Evolutionary conservation across 306 rosid genomes (phyloP).

Genomic region (Hylodesmum podocarpum): DNA sequence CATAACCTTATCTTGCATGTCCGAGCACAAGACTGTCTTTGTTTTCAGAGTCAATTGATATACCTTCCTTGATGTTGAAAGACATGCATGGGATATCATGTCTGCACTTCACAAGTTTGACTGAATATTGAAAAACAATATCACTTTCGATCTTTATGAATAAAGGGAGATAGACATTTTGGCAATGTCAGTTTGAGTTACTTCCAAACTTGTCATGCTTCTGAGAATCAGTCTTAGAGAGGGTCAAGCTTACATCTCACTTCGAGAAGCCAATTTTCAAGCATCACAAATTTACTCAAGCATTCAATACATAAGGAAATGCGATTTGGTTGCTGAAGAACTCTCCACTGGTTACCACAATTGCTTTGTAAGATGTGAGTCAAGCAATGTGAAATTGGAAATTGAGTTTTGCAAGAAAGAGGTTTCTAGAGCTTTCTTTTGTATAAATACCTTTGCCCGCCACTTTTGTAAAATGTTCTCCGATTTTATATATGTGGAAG

Average conservation of each 20-base stretch:
- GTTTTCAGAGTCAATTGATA: not conserved
- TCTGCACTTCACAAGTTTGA: not conserved
- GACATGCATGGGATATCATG: not conserved
- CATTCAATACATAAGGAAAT: not conserved
- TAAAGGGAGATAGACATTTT: not conserved
- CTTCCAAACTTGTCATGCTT: not conserved
- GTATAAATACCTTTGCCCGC: too few species aligned
- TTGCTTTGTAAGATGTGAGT: too few species aligned
- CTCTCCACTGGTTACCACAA: too few species aligned
- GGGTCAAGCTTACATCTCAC: not conserved
- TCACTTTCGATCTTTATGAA: not conserved
- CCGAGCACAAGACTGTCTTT: not conserved
- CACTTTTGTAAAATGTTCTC: too few species aligned
- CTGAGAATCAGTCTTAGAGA: not conserved
- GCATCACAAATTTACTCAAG: not conserved
- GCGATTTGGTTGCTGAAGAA: not conserved
- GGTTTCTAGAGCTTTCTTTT: too few species aligned
- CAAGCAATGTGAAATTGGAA: too few species aligned
- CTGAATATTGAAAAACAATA: not conserved
- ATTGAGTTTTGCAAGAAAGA: too few species aligned
- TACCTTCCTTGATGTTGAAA: not conserved
- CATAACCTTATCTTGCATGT: not conserved
- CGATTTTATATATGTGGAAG: too few species aligned
- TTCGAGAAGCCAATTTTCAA: not conserved
- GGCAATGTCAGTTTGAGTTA: not conserved